A percentile compares a stretch with the other conserved stretches of the same genome.
phyloP scores from a whole-genome alignment of 345 rosid species.

The Bretschneidera sinensis region DNA sequence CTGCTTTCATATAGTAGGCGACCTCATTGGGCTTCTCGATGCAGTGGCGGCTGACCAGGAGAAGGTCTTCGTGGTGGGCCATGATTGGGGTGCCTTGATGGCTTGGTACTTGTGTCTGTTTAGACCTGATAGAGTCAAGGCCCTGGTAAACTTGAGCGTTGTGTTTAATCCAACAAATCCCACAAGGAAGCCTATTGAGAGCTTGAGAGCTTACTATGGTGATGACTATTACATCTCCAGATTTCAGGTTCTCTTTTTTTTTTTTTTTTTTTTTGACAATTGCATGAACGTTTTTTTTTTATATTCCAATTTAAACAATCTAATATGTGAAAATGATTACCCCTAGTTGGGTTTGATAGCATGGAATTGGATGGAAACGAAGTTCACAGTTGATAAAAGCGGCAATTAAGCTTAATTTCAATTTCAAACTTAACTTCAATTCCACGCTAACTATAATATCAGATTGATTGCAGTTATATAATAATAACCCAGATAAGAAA shows the following conservation, averaged over 20 bases:
- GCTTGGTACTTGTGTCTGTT: constrained; percentile 32
- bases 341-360: no score
- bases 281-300: no score
- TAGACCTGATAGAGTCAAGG: constrained; percentile 28
- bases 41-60: constrained; percentile 21
- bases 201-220: constrained; percentile 17
- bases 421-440: no score
- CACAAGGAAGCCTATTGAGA: constrained; percentile 21
- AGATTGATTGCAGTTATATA: no score
- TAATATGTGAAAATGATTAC: no score
- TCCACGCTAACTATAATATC: no score
- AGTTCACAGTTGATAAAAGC: no score
- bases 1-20: constrained; percentile 24
- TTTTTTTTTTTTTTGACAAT: no score
- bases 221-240: constrained; percentile 32
- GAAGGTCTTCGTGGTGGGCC: constrained; percentile 31
- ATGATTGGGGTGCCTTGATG: constrained; percentile 31
- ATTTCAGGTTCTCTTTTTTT: constrained; percentile 21
- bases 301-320: no score
- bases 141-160: constrained; percentile 26
- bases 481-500: no score
- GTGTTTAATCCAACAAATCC: constrained; percentile 24
- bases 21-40: constrained; percentile 28
- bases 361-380: no score
- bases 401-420: no score